These are phyloP conservation scores for Thalassiosira sp. DNA, from an alignment of 352 stramenopile genomes.

Conservation along the genomic window DNA sequence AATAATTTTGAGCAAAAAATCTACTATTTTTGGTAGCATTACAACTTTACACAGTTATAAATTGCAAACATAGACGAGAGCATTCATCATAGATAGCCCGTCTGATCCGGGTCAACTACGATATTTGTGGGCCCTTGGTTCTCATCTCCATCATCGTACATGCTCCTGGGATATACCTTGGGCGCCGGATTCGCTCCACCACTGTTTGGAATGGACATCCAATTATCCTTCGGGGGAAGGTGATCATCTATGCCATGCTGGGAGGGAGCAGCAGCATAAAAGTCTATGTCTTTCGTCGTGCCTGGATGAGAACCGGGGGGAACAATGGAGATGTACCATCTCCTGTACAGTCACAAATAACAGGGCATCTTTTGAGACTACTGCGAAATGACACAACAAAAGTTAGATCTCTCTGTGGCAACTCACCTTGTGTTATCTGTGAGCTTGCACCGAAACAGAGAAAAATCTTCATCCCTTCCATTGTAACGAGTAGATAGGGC, in stretches of 20 bases:
- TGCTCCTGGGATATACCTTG: slow-evolving; percentile 11
- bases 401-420: background rate
- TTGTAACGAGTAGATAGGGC: slow-evolving; percentile 46
- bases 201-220: slow-evolving; percentile 42
- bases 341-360: slow-evolving; percentile 31
- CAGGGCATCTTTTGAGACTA: background rate
- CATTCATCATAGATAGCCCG: slow-evolving; percentile 33
- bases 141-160: slow-evolving; percentile 30
- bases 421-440: slow-evolving; percentile 73
- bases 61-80: slow-evolving; percentile 19
- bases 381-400: slow-evolving; percentile 1
- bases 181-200: slow-evolving; percentile 30
- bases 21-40: too few species aligned
- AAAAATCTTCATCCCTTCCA: slow-evolving; percentile 61
- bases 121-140: slow-evolving; percentile 22
- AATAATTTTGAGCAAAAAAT: too few species aligned
- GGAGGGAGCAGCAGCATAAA: slow-evolving; percentile 66
- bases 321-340: slow-evolving; percentile 86
- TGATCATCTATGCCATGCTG: slow-evolving; percentile 1
- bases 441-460: slow-evolving; percentile 80
- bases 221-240: slow-evolving; percentile 25
- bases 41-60: slow-evolving; percentile 21
- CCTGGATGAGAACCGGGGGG: slow-evolving; percentile 64
- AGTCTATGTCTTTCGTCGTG: slow-evolving; percentile 82
- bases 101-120: slow-evolving; percentile 37